Evolutionary conservation across 2,329 filamentous ascomycete genomes (phyloP), one percentile per base, ranked within the genome.

Genomic region (Ilyonectria destructans): DNA sequence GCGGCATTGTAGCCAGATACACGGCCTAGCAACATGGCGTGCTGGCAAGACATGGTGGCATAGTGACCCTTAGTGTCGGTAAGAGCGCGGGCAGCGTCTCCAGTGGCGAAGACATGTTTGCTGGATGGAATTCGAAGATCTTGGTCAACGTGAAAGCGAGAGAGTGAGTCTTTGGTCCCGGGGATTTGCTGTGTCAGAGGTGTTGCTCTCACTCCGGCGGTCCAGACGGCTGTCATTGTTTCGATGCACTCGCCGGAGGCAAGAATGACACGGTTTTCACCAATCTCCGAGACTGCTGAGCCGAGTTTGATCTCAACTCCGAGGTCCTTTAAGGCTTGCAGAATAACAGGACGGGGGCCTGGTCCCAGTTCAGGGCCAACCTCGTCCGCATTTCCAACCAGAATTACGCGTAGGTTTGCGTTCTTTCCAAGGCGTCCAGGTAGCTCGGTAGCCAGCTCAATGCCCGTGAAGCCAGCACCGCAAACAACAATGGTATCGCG

Each of bases 21-120:
- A 1, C 80, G 80, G 4, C 82, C 82, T 1, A 83, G 74, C 1
- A 69, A 46, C 17, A 78, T 56, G 2, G 81, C 82, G 57, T 83
- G 82, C 68, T 83, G 82, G 62, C 82, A 83, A 1, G 78, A 82
- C 79, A 82, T 83, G 19, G 82, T 52, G 2, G 78, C 72, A 19
- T 74, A 40, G 40, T 81, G 72, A 2, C 77, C 78, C 1, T 77
- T 46, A 1, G 57, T 58, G 40, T 79, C 78, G 3, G 77, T 68
- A 0, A 54, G 21, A 0, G 71, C 79, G 43, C 69, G 70, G 0
- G 81, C 81, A 0, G 80, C 70, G 45, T 83, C 80, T 2, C 81
- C 82, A 0, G 81, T 77, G 0, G 62, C 66, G n/a, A 71, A 69
- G 4, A 71, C 6, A 21, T 60, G 17, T 23, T 57, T 13, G 21